Base-by-base conservation (phyloP, 2,329 filamentous ascomycete genomes). In the Ilyonectria destructans region DNA sequence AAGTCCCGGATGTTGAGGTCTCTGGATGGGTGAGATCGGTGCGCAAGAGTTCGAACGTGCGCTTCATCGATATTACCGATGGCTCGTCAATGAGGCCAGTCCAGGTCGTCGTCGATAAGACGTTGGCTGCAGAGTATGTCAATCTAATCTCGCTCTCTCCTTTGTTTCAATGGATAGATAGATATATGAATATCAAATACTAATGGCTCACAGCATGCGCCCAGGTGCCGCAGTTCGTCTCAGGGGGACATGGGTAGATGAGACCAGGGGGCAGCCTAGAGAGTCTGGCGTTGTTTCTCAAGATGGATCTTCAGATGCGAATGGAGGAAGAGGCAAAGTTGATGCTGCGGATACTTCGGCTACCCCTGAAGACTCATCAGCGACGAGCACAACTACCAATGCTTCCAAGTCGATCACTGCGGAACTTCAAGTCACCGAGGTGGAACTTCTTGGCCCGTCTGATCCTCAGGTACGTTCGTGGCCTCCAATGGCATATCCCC, bases 31-130 rank as follows among this genome's bases (percentile, higher is more conserved):
- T 98, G 62, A 90, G 93, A 70, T 96, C 94, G 4, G 91, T 97
- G 68, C 89, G 96, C 69, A 93, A 94, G 80, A 95, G 97, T 85
- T 97, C 98, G 80, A 88, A 88, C 23, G 86, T 92, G 67, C 91
- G 92, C 6, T 98, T 99, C 82, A 92, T 95, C 59, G 89, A 94
- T 67, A 86, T 98, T 59, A 92, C 92, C 12, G 96, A 99, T 85
- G 96, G 96, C 51, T 97, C 95, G 13, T 94, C 93, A 48, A 85
- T 93, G 73, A 86, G 91, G 69, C 86, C 93, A 31, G 81, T 98
- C 62, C 96, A 99, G 83, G 94, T 92, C 52, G 90, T 97, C 54
- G 84, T 97, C 73, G 89, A 89, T 62, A 91, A 93, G 71, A 85
- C 88, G 54, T 86, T 94, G 77, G 91, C 92, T 72, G 86, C 91